These are phyloP conservation scores for Crepidotus variabilis DNA, from an alignment of 768 basidiomycete species.

Conservation along the genomic window DNA sequence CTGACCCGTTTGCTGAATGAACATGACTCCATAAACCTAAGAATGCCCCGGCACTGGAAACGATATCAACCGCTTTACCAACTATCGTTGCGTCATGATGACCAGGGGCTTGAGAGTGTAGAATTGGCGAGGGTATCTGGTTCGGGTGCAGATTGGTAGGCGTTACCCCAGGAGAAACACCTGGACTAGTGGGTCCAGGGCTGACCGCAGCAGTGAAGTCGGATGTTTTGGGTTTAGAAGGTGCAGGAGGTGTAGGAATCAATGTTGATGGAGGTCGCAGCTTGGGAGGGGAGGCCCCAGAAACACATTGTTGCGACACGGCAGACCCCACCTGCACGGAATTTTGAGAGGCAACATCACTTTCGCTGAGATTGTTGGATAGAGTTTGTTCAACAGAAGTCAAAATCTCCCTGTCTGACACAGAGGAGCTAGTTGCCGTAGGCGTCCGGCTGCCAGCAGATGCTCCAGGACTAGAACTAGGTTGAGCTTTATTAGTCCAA, in stretches of 20 bases:
- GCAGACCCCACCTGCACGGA: background rate
- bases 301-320: conserved; percentile 7
- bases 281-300: conserved; percentile 17
- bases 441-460: conserved; percentile 7
- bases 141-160: background rate
- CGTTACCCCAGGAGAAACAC: background rate
- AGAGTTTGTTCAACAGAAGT: background rate
- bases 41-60: conserved; percentile 75
- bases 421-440: conserved; percentile 1
- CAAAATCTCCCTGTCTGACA: background rate
- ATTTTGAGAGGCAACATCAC: background rate
- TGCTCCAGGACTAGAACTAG: background rate
- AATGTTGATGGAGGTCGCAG: conserved; percentile 24
- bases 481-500: conserved; percentile 7
- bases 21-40: conserved; percentile 47
- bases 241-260: conserved; percentile 26
- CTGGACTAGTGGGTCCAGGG: conserved; percentile 5
- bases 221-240: conserved; percentile 31
- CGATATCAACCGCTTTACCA: conserved; percentile 68
- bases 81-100: conserved; percentile 28
- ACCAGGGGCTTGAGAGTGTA: background rate
- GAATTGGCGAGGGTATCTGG: background rate
- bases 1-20: too few relatives aligned
- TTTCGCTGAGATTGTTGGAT: background rate
- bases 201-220: conserved; percentile 20